Percentiles rank a stretch among this genome's conserved stretches.
Evolutionary conservation across 2,329 filamentous ascomycete genomes (phyloP).

Genomic region (Trichoderma simmonsii): DNA sequence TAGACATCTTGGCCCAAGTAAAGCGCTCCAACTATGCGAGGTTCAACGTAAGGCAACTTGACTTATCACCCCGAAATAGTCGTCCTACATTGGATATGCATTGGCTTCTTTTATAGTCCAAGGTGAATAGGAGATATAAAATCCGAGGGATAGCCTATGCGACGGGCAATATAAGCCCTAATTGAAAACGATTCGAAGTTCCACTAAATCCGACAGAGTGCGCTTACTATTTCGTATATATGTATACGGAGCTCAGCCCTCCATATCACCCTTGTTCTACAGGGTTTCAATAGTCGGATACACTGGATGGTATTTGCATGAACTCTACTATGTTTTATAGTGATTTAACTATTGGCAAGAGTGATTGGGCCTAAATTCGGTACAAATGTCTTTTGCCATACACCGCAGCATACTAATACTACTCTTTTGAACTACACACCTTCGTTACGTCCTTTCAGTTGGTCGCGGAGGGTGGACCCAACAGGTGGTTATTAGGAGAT

Average conservation of each 20-base stretch:
- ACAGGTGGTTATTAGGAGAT: background rate
- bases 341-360: background rate
- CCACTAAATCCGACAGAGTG: background rate
- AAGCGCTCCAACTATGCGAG: background rate
- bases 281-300: background rate
- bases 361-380: background rate
- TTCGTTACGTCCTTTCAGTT: no score
- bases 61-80: background rate
- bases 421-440: no score
- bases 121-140: background rate
- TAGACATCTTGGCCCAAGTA: background rate
- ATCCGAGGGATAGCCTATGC: background rate
- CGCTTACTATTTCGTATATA: background rate
- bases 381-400: background rate
- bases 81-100: background rate
- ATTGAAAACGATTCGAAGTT: background rate
- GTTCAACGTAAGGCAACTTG: background rate
- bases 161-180: background rate
- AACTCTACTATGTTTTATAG: background rate
- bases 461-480: background rate
- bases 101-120: background rate
- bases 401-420: background rate
- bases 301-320: background rate
- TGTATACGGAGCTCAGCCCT: background rate
- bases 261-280: background rate